Evolutionary conservation across 176 grass and related monocot species (phyloP).

Genomic region (Luzula sylvatica): DNA sequence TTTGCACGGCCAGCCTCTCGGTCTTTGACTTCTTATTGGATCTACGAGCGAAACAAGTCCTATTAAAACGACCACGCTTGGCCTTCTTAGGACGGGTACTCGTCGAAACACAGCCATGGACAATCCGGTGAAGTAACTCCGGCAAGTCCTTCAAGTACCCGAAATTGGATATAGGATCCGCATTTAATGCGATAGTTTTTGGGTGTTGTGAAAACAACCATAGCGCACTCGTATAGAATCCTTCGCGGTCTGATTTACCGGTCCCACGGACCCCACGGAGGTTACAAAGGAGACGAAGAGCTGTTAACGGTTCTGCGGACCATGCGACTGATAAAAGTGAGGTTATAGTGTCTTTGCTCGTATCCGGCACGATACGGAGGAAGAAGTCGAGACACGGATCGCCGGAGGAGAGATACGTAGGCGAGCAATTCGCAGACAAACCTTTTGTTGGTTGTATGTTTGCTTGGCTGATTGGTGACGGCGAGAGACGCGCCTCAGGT

Average conservation of each 20-base stretch:
- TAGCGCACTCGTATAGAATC: constrained; percentile 64
- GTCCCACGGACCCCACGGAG: constrained; percentile 59
- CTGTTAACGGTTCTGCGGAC: constrained; percentile 25
- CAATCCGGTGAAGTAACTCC: constrained; percentile 71
- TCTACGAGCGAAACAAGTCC: neutral
- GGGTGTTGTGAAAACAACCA: constrained; percentile 73
- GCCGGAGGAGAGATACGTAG: constrained; percentile 51
- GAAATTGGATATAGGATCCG: constrained; percentile 30
- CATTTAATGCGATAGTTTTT: constrained; percentile 57
- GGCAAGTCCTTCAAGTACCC: constrained; percentile 94
- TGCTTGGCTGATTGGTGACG: neutral
- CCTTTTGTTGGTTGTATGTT: constrained; percentile 7
- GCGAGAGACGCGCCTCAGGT: constrained; percentile 26
- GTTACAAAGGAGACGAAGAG: constrained; percentile 58
- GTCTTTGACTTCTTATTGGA: neutral
- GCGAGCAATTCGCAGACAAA: constrained; percentile 45
- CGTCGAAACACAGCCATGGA: constrained; percentile 34
- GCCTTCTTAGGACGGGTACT: constrained; percentile 18
- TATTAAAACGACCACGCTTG: constrained; percentile 2
- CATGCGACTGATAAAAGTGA: constrained; percentile 42
- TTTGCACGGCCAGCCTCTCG: neutral
- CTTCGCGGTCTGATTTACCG: constrained; percentile 75
- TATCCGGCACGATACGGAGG: constrained; percentile 58
- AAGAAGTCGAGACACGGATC: constrained; percentile 89
- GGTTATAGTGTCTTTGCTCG: constrained; percentile 5